phyloP scores from a whole-genome alignment of 805 yeast species.

The Vanderwaltozyma yarrowii region DNA sequence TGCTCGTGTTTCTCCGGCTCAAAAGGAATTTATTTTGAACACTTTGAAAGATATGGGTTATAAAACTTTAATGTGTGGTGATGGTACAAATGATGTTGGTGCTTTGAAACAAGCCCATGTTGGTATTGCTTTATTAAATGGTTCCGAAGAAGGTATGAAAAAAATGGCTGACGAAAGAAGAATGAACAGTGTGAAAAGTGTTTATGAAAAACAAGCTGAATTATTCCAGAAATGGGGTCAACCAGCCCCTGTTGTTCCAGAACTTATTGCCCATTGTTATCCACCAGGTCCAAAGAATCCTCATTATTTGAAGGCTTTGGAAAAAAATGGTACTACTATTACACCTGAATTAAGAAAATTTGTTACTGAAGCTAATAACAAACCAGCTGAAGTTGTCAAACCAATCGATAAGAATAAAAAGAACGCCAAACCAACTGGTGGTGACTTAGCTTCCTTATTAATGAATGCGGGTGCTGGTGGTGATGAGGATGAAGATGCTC shows the following conservation, averaged over 20 bases:
- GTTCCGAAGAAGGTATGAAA: constrained; percentile 89
- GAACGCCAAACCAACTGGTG: constrained; percentile 17
- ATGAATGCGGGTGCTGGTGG: constrained; percentile 20
- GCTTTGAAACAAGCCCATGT: constrained; percentile 97
- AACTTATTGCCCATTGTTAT: constrained; percentile 82
- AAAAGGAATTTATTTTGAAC: constrained; percentile 83
- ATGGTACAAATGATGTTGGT: constrained; percentile 99
- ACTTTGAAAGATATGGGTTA: constrained; percentile 82
- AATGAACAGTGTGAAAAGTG: constrained; percentile 48
- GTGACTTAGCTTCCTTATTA: constrained; percentile 37
- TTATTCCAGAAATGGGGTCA: constrained; percentile 73
- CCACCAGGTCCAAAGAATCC: constrained; percentile 96
- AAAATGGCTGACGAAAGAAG: constrained; percentile 75
- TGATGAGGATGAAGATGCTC: constrained; percentile 59
- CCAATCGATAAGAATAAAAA: constrained; percentile 25
- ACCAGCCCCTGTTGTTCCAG: constrained; percentile 77
- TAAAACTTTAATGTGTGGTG: constrained; percentile 97
- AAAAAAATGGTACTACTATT: constrained; percentile 69
- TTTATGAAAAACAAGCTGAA: constrained; percentile 78
- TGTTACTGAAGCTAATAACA: constrained; percentile 42
- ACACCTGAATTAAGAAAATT: constrained; percentile 61
- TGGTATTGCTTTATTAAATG: constrained; percentile 95
- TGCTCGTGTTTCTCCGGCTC: constrained; percentile 94
- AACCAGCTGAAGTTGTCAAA: constrained; percentile 27
- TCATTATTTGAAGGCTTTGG: constrained; percentile 74